These are phyloP conservation scores for Beta macrorhiza DNA, from an alignment of 179 eudicot genomes.

Conservation along the genomic window DNA sequence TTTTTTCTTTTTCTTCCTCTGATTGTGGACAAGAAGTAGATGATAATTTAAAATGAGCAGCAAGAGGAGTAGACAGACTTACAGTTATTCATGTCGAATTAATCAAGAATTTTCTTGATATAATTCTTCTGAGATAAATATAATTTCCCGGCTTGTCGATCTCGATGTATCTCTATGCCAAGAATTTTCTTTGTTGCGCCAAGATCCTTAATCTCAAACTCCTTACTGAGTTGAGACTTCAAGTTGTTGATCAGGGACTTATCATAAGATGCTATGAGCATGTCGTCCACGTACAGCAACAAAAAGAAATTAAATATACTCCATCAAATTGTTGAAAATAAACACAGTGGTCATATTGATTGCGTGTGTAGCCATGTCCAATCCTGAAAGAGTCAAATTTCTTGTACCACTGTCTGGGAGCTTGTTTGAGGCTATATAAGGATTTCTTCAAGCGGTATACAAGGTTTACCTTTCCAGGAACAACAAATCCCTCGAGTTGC, in stretches of 20 bases:
- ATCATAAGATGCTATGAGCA: background rate
- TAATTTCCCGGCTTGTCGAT: too few species aligned
- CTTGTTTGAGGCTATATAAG: background rate
- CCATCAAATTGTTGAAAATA: background rate
- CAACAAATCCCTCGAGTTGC: background rate
- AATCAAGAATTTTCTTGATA: too few species aligned
- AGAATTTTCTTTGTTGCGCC: background rate
- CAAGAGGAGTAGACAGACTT: too few species aligned
- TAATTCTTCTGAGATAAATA: too few species aligned
- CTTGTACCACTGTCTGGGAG: background rate
- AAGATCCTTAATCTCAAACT: conserved; percentile 14
- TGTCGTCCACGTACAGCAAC: background rate
- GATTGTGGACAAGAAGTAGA: too few species aligned
- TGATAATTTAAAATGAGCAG: too few species aligned
- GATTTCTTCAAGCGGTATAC: too few species aligned
- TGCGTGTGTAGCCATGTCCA: background rate
- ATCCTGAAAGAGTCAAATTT: background rate
- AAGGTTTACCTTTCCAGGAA: background rate
- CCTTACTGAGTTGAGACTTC: conserved; percentile 9
- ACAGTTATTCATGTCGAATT: too few species aligned
- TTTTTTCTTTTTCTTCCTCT: too few species aligned
- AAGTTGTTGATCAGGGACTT: background rate
- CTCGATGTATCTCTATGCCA: too few species aligned
- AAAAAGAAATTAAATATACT: background rate
- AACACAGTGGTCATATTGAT: background rate